Base-by-base conservation (phyloP, 768 basidiomycete genomes). In the Cubamyces lactineus region DNA sequence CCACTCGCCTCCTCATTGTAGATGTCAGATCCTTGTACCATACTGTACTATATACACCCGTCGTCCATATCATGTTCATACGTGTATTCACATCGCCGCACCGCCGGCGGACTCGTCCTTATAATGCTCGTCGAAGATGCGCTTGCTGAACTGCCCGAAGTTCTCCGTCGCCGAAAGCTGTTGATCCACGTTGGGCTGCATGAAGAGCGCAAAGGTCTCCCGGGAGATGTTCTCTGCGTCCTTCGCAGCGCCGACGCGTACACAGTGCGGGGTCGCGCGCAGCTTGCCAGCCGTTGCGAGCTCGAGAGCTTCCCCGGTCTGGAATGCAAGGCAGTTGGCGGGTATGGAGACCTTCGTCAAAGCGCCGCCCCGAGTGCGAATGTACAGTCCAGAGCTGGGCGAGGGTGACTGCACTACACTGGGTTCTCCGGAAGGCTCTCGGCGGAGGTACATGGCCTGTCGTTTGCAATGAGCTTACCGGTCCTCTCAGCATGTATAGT, bases 221-320 rank as follows among this genome's bases (percentile, higher is more conserved):
- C 96, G 80, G 5, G 83, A 85, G 24, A 94, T 81, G 24, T 74
- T 76, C 9, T 81, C 81, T 13, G 76, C 72, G 16, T 78, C 76
- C 53, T 73, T 61, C 40, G 76, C 77, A 3, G 73, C 73, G 6
- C 88, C 92, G 5, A 93, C 87, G 62, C 88, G 85, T 45, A 98
- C 96, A 66, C 92, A 97, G 67, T 98, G 96, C 13, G 96, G 96
- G 0, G 97, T 99, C 0, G 97, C 97, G 45, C 88, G 84, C 16
- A 99, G 80, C 57, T 81, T 84, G 15, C 87, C 85, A 11, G 81
- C 85, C 1, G 96, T 98, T 23, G 96, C 88, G 23, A 98, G 79
- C 73, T 97, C 88, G 21, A 99, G 84, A 9, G 96, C 93, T 76
- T 99, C 95, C 6, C 97, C 97, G 0, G 95, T 98, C 74, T 99